Evolutionary conservation across 768 basidiomycete genomes (phyloP).

Genomic region (Crassisporium funariophilum): DNA sequence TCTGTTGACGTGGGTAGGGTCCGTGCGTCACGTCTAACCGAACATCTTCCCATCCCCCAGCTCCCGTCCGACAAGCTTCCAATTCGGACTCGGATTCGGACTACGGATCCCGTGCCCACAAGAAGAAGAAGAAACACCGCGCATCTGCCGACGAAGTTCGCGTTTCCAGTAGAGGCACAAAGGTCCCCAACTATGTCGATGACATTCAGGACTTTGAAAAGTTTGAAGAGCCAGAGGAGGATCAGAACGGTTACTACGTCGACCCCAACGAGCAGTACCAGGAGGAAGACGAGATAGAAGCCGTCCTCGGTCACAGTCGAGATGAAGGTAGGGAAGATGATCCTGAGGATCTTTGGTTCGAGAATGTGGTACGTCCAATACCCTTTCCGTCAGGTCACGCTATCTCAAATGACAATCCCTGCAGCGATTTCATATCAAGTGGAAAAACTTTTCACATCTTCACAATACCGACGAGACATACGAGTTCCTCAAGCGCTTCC

Average conservation of each 20-base stretch:
- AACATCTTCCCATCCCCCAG: slow-evolving; percentile 29
- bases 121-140: slow-evolving; percentile 77
- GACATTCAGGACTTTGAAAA: slow-evolving; percentile 80
- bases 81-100: slow-evolving; percentile 85
- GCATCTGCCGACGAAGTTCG: slow-evolving; percentile 71
- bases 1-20: slow-evolving; percentile 9
- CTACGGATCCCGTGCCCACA: slow-evolving; percentile 77
- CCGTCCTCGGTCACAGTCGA: slow-evolving; percentile 82
- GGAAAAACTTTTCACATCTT: slow-evolving; percentile 97
- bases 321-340: slow-evolving; percentile 82
- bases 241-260: slow-evolving; percentile 53
- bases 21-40: slow-evolving; percentile 14
- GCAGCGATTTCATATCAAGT: slow-evolving; percentile 98
- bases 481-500: slow-evolving; percentile 93
- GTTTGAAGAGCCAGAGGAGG: slow-evolving; percentile 66
- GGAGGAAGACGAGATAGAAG: slow-evolving; percentile 89
- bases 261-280: slow-evolving; percentile 56
- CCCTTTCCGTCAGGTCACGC: slow-evolving; percentile 9
- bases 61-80: slow-evolving; percentile 53
- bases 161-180: slow-evolving; percentile 73
- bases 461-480: slow-evolving; percentile 99
- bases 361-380: slow-evolving; percentile 69
- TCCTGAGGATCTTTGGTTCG: slow-evolving; percentile 79
- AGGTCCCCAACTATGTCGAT: slow-evolving; percentile 84
- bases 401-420: slow-evolving; percentile 18